A percentile compares a stretch with the other conserved stretches of the same genome.
Evolutionary conservation across 1,139 yeast genomes (phyloP).

Genomic region (Eremothecium coryli): DNA sequence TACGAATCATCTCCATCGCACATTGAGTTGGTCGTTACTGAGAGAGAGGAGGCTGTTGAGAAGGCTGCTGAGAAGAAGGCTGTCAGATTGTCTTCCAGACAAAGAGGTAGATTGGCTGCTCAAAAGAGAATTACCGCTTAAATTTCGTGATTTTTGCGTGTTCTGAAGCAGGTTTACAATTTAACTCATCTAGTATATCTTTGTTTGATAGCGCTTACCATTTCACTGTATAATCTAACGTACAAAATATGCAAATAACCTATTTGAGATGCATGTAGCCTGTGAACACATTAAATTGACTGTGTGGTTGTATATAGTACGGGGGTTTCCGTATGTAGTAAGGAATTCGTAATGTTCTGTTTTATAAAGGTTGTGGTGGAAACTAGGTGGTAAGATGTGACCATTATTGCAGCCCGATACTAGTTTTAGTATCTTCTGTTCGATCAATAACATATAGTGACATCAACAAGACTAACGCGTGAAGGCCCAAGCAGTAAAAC

Average conservation of each 20-base stretch:
- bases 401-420: neutral
- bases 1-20: slow-evolving; percentile 98
- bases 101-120: slow-evolving; percentile 83
- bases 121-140: slow-evolving; percentile 63
- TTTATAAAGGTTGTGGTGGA: neutral
- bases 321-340: neutral
- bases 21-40: slow-evolving; percentile 95
- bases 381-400: neutral
- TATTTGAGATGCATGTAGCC: neutral
- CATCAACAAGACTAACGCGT: slow-evolving; percentile 60
- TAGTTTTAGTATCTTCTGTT: neutral
- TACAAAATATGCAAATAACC: slow-evolving; percentile 6
- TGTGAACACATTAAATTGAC: too few relatives aligned
- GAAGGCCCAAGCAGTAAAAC: slow-evolving; percentile 66
- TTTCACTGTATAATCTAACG: slow-evolving; percentile 12
- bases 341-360: neutral
- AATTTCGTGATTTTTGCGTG: slow-evolving; percentile 10
- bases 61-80: slow-evolving; percentile 83
- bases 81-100: slow-evolving; percentile 72
- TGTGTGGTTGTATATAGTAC: neutral
- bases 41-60: slow-evolving; percentile 88
- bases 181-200: slow-evolving; percentile 9
- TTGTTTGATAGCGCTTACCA: slow-evolving; percentile 5
- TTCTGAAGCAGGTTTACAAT: slow-evolving; percentile 1
- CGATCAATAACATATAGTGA: slow-evolving; percentile 47